Evolutionary conservation across 1,139 yeast species (phyloP), one percentile per base, ranked within the genome.

Genomic region (Taphrina flavorubra): DNA sequence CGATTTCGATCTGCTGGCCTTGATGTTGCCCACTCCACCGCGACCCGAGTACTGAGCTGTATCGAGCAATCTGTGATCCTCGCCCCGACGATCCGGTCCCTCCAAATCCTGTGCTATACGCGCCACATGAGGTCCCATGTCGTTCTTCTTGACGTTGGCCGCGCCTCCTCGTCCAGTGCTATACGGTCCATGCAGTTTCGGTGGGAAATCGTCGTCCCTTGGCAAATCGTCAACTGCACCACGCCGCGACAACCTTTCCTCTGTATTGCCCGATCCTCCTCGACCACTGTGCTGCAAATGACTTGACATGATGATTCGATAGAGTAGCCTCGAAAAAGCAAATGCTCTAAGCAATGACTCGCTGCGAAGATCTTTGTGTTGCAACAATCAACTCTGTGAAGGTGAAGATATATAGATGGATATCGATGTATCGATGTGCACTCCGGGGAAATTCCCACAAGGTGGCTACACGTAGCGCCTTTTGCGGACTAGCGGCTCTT

Each of bases 161-260:
- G 46, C 49, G 1, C 65, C 65, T n/a, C 65, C 65, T n/a, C 65
- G 57, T 11, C 65, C 65, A 7, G 65, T 60, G 13, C 51, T 37
- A 34, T 60, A 60, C 0, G 49, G 56, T 10, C 65, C 65, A 25
- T 60, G 58, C 14, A 58, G 53, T 16, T 58, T 53, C 1, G 62
- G 62, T 7, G 62, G 62, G 16, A 58, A 58, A 13, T 58, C 62
- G 6, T 20, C 42, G 36, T 20, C 36, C 53, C 8, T 25, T 20
- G 53, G 53, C 31, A 11, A 11, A 8, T 20, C 53, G 36, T 49
- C 53, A 4, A 16, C 10, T 7, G 53, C 36, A 20, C 36, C n/a
- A 8, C n/a, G 53, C n/a, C 53, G 53, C 13, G 53, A 49, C n/a
- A 31, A 7, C 36, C 53, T 8, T n/a, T 49, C 53, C 14, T 56